These are phyloP conservation scores for Mycena polygramma DNA, from an alignment of 768 basidiomycete genomes.

Conservation along the genomic window DNA sequence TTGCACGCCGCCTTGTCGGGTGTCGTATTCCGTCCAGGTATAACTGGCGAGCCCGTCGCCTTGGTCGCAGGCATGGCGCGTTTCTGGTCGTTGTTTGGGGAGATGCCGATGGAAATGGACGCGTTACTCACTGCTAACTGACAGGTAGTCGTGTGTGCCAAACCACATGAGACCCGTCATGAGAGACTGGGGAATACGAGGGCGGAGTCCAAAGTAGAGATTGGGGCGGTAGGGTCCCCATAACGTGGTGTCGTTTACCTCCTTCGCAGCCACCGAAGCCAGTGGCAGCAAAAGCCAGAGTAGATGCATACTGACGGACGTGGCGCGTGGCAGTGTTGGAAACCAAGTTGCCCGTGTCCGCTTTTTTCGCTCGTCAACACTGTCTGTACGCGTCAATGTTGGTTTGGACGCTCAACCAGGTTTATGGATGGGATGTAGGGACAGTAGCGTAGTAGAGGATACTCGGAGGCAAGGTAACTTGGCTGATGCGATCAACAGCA, in stretches of 20 bases:
- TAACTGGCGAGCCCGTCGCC: constrained; percentile 85
- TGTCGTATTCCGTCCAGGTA: constrained; percentile 90
- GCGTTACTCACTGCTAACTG: constrained; percentile 67
- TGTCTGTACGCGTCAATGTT: neutral
- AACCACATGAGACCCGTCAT: constrained; percentile 97
- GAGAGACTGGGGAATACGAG: constrained; percentile 88
- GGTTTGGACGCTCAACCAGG: neutral
- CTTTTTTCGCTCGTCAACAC: neutral
- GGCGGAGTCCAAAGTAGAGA: constrained; percentile 94
- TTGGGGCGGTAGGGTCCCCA: constrained; percentile 94
- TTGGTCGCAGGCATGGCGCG: constrained; percentile 92
- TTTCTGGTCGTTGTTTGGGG: constrained; percentile 57
- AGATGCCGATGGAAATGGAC: constrained; percentile 10
- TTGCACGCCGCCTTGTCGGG: constrained; percentile 88
- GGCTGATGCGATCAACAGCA: too few species aligned
- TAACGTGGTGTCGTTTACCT: constrained; percentile 68
- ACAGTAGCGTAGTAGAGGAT: too few species aligned
- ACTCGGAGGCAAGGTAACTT: too few species aligned
- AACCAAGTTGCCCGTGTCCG: too few species aligned
- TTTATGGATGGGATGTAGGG: too few species aligned
- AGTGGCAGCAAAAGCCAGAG: constrained; percentile 62
- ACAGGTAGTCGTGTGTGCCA: constrained; percentile 87
- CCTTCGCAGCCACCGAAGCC: constrained; percentile 51
- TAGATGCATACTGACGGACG: constrained; percentile 53
- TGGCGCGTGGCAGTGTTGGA: constrained; percentile 7